Conservation (phyloP, 2,329 filamentous ascomycete genomes). For the Colletotrichum sojae region DNA sequence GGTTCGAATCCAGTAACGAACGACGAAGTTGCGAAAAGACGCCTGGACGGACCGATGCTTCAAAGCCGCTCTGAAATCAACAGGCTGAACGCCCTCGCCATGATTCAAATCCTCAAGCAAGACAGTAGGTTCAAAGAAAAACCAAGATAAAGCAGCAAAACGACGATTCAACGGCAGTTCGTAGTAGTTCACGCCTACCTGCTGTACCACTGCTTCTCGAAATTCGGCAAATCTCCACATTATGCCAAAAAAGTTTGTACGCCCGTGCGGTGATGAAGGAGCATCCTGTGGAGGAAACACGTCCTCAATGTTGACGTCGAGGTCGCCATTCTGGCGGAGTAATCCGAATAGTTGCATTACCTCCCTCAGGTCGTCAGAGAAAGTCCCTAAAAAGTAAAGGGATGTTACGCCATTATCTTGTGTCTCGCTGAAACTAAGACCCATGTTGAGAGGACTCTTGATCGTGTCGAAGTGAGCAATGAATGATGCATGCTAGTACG, state of each 20-base stretch:
- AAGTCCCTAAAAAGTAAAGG: no score
- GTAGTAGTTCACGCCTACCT: neutral
- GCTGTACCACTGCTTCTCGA: neutral
- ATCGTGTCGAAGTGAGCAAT: fast-evolving
- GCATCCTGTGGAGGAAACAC: neutral
- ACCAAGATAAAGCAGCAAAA: neutral
- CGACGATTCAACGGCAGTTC: neutral
- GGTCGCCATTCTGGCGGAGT: fast-evolving
- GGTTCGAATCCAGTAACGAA: no score
- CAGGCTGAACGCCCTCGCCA: neutral
- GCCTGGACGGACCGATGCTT: no score
- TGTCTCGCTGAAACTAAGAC: neutral
- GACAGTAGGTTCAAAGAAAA: fast-evolving
- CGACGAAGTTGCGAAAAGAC: no score
- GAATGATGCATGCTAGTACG: neutral
- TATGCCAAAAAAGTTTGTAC: neutral
- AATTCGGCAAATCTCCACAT: neutral
- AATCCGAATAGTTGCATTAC: neutral
- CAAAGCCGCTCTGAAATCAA: neutral
- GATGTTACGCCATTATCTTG: no score
- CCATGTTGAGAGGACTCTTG: neutral
- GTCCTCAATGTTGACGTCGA: neutral
- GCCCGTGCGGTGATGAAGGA: no score
- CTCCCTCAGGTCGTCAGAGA: no score
- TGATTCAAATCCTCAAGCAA: neutral